Evolutionary conservation across 306 rosid species (phyloP).

Genomic region (Castanospermum australe): DNA sequence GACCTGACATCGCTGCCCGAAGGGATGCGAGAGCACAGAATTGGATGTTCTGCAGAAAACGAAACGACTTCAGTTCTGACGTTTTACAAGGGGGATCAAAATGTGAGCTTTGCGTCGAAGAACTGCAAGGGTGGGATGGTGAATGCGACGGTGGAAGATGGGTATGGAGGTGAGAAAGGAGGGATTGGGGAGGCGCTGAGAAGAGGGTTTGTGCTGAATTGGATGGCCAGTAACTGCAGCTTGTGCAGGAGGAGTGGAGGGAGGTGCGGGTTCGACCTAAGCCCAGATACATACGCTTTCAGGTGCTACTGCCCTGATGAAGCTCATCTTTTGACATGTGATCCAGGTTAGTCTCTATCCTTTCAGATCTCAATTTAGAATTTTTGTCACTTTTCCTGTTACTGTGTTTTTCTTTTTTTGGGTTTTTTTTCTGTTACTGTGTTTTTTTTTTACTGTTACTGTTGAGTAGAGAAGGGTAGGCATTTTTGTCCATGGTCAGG

Average conservation of each 20-base stretch:
- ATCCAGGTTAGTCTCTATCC: constrained; percentile 15
- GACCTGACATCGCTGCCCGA: background rate
- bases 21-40: background rate
- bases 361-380: too few species aligned
- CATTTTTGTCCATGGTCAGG: too few species aligned
- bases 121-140: background rate
- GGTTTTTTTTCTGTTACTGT: too few species aligned
- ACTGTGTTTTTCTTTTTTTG: too few species aligned
- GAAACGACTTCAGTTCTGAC: background rate
- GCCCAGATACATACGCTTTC: background rate
- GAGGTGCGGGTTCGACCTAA: constrained; percentile 35
- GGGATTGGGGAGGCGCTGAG: constrained; percentile 10
- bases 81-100: background rate
- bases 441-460: too few species aligned
- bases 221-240: constrained; percentile 24
- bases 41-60: constrained; percentile 16
- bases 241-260: constrained; percentile 15
- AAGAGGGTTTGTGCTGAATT: constrained; percentile 37
- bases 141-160: background rate
- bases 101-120: background rate
- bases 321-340: constrained; percentile 22
- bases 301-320: constrained; percentile 37
- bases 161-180: too few species aligned
- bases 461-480: too few species aligned
- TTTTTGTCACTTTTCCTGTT: too few species aligned